These are phyloP conservation scores for Casuarina cunninghamiana DNA, from an alignment of 306 rosid genomes.

Conservation along the genomic window DNA sequence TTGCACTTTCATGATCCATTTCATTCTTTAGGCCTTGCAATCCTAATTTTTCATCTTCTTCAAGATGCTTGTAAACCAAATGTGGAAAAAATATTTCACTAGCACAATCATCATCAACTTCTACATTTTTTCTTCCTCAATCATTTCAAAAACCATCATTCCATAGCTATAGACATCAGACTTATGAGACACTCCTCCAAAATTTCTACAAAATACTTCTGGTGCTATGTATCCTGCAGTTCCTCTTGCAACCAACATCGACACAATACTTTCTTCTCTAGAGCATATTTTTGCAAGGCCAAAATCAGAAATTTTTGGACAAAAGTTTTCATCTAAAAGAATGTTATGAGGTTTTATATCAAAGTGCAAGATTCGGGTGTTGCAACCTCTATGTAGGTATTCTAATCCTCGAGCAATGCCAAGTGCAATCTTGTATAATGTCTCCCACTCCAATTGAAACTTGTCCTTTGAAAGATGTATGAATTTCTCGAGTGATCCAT, in stretches of 20 bases:
- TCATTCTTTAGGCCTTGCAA: slow-evolving; percentile 8
- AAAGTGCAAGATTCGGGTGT: slow-evolving; percentile 13
- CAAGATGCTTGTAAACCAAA: slow-evolving; percentile 31
- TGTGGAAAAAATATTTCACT: slow-evolving; percentile 20
- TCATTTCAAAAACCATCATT: slow-evolving; percentile 45
- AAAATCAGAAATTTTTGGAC: no score
- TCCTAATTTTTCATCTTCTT: slow-evolving; percentile 16
- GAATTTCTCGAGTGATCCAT: slow-evolving; percentile 36
- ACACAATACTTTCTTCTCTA: no score
- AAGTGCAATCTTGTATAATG: not conserved
- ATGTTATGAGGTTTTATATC: no score
- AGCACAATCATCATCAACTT: slow-evolving; percentile 4
- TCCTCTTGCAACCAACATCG: no score
- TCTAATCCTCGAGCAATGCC: slow-evolving; percentile 17
- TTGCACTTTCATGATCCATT: slow-evolving; percentile 3
- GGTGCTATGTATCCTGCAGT: no score
- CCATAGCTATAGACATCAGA: slow-evolving; percentile 44
- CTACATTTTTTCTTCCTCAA: slow-evolving; percentile 32
- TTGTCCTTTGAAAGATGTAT: not conserved
- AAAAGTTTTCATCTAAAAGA: no score
- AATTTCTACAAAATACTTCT: no score
- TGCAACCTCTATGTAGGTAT: slow-evolving; percentile 32
- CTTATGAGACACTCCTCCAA: slow-evolving; percentile 23
- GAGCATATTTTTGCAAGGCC: no score
- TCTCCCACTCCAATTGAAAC: slow-evolving; percentile 23